phyloP scores from a whole-genome alignment of 345 rosid species.

The Physaria fendleri region DNA sequence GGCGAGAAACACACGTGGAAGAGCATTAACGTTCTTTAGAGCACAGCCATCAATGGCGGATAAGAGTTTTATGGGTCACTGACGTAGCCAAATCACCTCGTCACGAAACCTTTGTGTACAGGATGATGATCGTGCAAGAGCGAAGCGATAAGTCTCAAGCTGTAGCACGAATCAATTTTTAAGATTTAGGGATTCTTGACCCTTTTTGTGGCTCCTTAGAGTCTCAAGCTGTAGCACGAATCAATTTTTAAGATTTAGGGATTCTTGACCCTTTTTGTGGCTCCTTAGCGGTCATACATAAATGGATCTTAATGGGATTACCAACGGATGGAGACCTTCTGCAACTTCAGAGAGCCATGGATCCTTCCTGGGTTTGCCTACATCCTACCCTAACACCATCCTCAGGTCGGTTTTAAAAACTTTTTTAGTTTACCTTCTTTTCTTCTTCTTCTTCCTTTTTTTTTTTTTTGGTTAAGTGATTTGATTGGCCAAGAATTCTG shows the following conservation, averaged over 20 bases:
- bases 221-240: no score
- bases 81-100: not conserved
- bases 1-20: slow-evolving; percentile 9
- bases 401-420: slow-evolving; percentile 12
- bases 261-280: not conserved
- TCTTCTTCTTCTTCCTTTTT: not conserved
- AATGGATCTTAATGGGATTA: slow-evolving; percentile 19
- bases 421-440: not conserved
- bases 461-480: not conserved
- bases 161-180: not conserved
- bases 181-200: not conserved
- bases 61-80: not conserved
- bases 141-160: not conserved
- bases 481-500: not conserved
- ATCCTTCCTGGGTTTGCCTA: not conserved
- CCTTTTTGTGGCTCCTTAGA: not conserved
- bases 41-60: slow-evolving; percentile 10
- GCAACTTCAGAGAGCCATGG: not conserved
- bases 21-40: not conserved
- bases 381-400: slow-evolving; percentile 2
- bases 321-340: slow-evolving; percentile 13
- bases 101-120: not conserved
- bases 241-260: not conserved
- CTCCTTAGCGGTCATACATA: not conserved
- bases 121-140: not conserved